Percentiles rank a stretch among this genome's conserved stretches.
phyloP scores from a whole-genome alignment of 768 basidiomycete species.

The Macrocybe gigantea region DNA sequence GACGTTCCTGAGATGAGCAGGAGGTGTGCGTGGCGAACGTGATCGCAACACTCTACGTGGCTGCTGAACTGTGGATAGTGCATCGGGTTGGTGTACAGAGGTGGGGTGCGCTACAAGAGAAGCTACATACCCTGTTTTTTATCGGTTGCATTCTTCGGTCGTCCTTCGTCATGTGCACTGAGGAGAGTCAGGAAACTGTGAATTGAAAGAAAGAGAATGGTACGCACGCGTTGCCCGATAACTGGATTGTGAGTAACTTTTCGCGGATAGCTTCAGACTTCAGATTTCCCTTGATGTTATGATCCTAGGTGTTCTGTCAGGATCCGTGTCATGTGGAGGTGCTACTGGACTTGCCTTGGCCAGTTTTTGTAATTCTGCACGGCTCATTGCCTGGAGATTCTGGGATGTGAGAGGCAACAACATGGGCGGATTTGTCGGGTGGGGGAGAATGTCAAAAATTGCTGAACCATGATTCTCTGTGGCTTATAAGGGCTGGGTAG shows the following conservation, averaged over 20 bases:
- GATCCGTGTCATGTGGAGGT: not conserved
- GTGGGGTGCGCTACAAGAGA: no score
- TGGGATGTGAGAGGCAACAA: not conserved
- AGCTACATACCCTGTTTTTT: no score
- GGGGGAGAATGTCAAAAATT: not conserved
- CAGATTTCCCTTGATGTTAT: slow-evolving; percentile 14
- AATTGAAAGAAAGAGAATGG: not conserved
- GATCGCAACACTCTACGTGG: no score
- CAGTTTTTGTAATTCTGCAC: slow-evolving; percentile 11
- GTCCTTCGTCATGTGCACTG: not conserved
- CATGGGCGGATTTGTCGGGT: not conserved
- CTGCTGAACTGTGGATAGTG: no score
- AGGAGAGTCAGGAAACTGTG: not conserved
- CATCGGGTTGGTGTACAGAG: no score
- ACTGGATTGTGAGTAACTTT: slow-evolving; percentile 6
- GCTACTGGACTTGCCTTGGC: slow-evolving; percentile 8
- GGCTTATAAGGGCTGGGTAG: not conserved
- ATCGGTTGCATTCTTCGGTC: no score
- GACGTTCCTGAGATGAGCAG: not conserved
- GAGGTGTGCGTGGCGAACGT: not conserved
- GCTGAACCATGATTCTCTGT: not conserved
- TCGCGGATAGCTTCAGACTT: slow-evolving; percentile 13
- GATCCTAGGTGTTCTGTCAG: slow-evolving; percentile 8
- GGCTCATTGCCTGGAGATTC: slow-evolving; percentile 5
- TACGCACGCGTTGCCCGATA: not conserved